Evolutionary conservation across 2,329 filamentous ascomycete species (phyloP).

Genomic region (Canariomyces notabilis): DNA sequence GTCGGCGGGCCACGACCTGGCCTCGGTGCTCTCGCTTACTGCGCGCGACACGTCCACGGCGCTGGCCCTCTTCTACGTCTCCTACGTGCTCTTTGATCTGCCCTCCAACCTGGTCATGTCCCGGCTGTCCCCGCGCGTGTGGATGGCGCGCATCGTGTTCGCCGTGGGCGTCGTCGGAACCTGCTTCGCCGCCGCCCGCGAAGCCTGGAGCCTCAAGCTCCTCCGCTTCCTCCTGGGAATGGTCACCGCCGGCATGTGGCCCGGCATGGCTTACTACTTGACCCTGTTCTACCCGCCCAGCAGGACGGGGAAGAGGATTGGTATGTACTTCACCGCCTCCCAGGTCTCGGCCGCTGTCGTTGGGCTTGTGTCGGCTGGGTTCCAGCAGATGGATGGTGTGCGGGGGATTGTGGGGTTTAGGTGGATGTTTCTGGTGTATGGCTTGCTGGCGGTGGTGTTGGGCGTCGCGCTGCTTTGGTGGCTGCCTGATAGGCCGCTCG

Average conservation of each 20-base stretch:
- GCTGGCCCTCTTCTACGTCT: slow-evolving; percentile 84
- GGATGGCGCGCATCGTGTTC: slow-evolving; percentile 89
- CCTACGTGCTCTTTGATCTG: slow-evolving; percentile 84
- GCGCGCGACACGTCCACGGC: slow-evolving; percentile 77
- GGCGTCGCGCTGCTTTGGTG: slow-evolving; percentile 78
- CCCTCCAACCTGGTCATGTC: slow-evolving; percentile 89
- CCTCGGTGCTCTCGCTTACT: slow-evolving; percentile 61
- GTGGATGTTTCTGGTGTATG: slow-evolving; percentile 92
- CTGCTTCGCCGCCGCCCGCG: slow-evolving; percentile 76
- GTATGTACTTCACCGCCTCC: slow-evolving; percentile 81
- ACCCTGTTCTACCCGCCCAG: slow-evolving; percentile 89
- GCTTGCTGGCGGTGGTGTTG: slow-evolving; percentile 66
- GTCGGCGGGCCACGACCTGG: slow-evolving; percentile 66
- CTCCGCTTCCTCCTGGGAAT: slow-evolving; percentile 78
- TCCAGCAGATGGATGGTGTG: slow-evolving; percentile 82
- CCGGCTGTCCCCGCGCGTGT: slow-evolving; percentile 73
- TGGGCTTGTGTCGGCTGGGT: slow-evolving; percentile 82
- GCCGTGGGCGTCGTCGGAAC: slow-evolving; percentile 79
- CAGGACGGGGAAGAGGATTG: slow-evolving; percentile 80
- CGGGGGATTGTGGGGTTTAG: slow-evolving; percentile 75
- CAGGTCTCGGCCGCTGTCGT: slow-evolving; percentile 88
- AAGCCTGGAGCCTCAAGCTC: slow-evolving; percentile 84
- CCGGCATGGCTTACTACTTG: slow-evolving; percentile 88
- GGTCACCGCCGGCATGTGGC: slow-evolving; percentile 92
- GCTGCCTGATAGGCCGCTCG: slow-evolving; percentile 76